These are phyloP conservation scores for Leishmania braziliensis DNA, from an alignment of 208 protist genomes.

Conservation along the genomic window DNA sequence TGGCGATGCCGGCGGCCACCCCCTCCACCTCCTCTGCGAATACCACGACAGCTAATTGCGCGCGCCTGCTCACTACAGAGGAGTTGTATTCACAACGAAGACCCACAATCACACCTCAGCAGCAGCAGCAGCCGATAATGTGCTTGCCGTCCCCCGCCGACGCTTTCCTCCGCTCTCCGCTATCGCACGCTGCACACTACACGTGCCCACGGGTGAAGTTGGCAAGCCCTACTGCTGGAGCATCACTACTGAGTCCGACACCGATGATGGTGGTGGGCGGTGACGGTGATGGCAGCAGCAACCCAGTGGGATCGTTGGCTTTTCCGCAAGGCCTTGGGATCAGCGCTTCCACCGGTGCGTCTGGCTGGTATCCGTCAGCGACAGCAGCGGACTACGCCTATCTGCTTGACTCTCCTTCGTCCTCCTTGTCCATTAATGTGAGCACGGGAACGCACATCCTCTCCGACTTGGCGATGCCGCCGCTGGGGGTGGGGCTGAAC, in stretches of 20 bases:
- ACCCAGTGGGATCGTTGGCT: neutral
- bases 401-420: neutral
- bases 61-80: neutral
- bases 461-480: neutral
- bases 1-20: neutral
- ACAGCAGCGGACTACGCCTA: neutral
- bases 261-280: conserved; percentile 1
- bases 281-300: neutral
- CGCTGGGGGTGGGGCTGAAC: neutral
- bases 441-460: neutral
- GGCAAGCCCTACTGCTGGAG: neutral
- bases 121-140: neutral
- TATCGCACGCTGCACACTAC: neutral
- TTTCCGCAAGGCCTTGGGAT: neutral
- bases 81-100: neutral
- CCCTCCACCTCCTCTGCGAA: neutral
- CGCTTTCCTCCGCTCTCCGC: neutral
- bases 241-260: neutral
- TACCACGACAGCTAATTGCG: neutral
- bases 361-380: neutral
- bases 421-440: neutral
- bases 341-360: neutral
- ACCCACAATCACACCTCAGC: neutral
- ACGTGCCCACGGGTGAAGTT: neutral
- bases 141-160: neutral